Percentiles rank a stretch among this genome's conserved stretches.
Conservation (phyloP, 495 filamentous ascomycete species). For the Pyronema omphalodes region DNA sequence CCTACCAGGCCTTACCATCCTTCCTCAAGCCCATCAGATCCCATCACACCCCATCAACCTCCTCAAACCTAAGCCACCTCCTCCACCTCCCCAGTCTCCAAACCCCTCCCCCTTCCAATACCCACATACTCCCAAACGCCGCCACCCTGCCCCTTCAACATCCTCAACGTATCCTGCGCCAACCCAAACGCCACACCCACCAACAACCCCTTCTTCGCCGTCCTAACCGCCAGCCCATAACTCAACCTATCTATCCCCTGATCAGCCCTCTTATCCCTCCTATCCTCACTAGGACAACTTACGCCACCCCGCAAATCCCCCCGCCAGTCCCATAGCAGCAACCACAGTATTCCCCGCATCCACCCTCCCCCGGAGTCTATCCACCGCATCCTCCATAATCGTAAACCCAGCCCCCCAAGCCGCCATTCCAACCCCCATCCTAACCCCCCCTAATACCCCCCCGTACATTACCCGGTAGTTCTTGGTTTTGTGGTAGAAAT, state of each 20-base stretch:
- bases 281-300: slow-evolving; percentile 23
- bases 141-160: slow-evolving; percentile 34
- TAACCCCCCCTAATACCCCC: slow-evolving; percentile 55
- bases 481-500: slow-evolving; percentile 92
- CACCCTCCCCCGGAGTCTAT: slow-evolving; percentile 47
- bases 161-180: slow-evolving; percentile 50
- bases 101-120: not conserved
- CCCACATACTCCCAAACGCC: slow-evolving; percentile 8
- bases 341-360: slow-evolving; percentile 61
- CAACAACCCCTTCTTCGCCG: slow-evolving; percentile 59
- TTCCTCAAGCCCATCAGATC: too few relatives aligned
- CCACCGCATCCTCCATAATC: slow-evolving; percentile 65
- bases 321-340: slow-evolving; percentile 64
- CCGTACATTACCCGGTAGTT: slow-evolving; percentile 68
- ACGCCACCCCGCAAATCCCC: slow-evolving; percentile 78
- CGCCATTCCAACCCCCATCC: slow-evolving; percentile 51
- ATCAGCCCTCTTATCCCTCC: not conserved
- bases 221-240: slow-evolving; percentile 61
- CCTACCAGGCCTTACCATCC: too few relatives aligned
- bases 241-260: slow-evolving; percentile 51
- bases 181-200: slow-evolving; percentile 67
- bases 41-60: too few relatives aligned
- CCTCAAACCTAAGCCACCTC: not conserved
- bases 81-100: not conserved
- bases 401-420: slow-evolving; percentile 52